Evolutionary conservation across 495 filamentous ascomycete genomes (phyloP).

Genomic region (Aspergillus cavernicola): DNA sequence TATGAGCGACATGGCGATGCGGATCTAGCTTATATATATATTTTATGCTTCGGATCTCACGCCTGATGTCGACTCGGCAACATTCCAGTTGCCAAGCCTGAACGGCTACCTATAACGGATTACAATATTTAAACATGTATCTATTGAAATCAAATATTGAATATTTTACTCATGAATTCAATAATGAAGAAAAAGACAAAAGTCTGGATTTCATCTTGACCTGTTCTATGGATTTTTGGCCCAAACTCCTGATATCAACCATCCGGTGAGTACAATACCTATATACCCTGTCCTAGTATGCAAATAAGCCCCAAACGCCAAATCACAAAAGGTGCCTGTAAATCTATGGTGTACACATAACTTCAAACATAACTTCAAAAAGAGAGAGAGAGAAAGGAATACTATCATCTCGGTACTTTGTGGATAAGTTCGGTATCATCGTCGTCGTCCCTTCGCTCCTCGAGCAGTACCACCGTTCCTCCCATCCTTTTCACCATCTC

Average conservation of each 20-base stretch:
- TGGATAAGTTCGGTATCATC: slow-evolving; percentile 6
- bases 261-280: neutral
- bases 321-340: slow-evolving; percentile 2
- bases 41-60: no score
- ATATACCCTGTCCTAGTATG: slow-evolving; percentile 8
- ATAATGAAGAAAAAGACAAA: no score
- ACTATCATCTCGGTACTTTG: neutral
- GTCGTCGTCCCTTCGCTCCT: slow-evolving; percentile 18
- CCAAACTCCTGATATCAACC: neutral
- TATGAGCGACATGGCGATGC: no score
- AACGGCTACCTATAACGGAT: neutral
- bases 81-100: no score
- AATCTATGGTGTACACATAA: slow-evolving; percentile 3
- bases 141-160: no score
- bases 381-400: neutral
- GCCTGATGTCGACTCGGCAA: no score
- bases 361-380: neutral
- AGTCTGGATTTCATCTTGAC: neutral
- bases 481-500: slow-evolving; percentile 39
- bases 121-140: no score
- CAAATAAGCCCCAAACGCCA: slow-evolving; percentile 1
- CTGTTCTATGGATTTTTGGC: neutral
- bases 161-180: no score
- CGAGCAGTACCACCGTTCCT: slow-evolving; percentile 28
- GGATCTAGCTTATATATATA: no score